Percentiles rank a stretch among this genome's conserved stretches.
Evolutionary conservation across 352 stramenopile genomes (phyloP).

Genomic region (Plasmopara muralis): DNA sequence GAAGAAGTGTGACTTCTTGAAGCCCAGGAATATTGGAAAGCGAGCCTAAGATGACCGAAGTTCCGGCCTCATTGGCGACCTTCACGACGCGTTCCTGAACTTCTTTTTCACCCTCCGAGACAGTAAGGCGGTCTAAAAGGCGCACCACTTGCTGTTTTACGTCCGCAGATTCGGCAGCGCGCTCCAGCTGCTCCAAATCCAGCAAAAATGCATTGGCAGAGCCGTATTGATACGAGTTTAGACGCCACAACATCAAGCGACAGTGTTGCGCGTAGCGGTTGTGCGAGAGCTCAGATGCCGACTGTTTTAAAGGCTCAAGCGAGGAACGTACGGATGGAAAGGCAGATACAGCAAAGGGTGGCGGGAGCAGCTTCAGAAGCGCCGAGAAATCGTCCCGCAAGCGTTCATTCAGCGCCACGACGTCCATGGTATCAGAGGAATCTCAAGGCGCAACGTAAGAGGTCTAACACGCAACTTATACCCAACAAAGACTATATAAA

Average conservation of each 20-base stretch:
- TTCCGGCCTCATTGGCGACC: slow-evolving; percentile 13
- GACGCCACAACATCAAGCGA: slow-evolving; percentile 32
- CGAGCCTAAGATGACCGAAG: slow-evolving; percentile 25
- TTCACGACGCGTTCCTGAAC: slow-evolving; percentile 8
- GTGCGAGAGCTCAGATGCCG: neutral
- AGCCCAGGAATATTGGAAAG: slow-evolving; percentile 33
- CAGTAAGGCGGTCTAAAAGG: slow-evolving; percentile 9
- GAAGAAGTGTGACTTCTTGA: slow-evolving; percentile 21
- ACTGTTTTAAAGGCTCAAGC: neutral
- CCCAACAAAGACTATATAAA: too few species aligned
- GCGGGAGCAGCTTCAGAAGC: slow-evolving; percentile 46
- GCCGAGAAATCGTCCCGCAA: slow-evolving; percentile 54
- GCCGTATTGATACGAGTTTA: slow-evolving; percentile 64
- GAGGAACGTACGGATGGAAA: neutral
- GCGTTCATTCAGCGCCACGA: slow-evolving; percentile 58
- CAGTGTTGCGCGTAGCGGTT: slow-evolving; percentile 29
- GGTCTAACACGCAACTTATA: slow-evolving; percentile 4
- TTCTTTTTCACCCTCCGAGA: slow-evolving; percentile 16
- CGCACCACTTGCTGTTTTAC: slow-evolving; percentile 11
- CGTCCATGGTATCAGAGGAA: slow-evolving; percentile 38
- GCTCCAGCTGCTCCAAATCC: slow-evolving; percentile 44
- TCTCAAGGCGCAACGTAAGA: slow-evolving; percentile 8
- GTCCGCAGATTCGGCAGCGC: slow-evolving; percentile 10
- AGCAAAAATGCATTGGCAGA: slow-evolving; percentile 40
- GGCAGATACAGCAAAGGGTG: slow-evolving; percentile 11